Conservation (phyloP, 1,139 yeast species). For the Meyerozyma athensensis region DNA sequence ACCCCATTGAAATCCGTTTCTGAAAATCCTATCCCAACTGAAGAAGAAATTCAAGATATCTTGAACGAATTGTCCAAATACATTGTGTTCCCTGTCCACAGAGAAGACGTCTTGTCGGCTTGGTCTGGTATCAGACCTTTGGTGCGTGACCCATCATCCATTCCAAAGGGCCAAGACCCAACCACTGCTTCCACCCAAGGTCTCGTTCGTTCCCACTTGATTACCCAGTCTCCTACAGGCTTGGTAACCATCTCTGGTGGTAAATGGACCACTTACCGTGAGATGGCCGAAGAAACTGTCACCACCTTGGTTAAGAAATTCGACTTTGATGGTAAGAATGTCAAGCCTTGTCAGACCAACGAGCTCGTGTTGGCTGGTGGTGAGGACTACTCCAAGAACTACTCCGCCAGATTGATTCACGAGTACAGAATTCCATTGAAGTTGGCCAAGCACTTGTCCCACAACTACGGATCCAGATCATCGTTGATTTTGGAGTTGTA, state of each 20-base stretch:
- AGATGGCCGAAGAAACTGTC: slow-evolving; percentile 95
- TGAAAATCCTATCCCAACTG: slow-evolving; percentile 79
- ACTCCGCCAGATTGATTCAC: slow-evolving; percentile 78
- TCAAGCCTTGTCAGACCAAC: slow-evolving; percentile 62
- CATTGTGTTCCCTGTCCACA: slow-evolving; percentile 79
- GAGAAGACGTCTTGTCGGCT: slow-evolving; percentile 89
- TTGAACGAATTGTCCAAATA: slow-evolving; percentile 85
- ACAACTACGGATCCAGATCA: slow-evolving; percentile 88
- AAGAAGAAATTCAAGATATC: slow-evolving; percentile 86
- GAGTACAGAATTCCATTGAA: slow-evolving; percentile 68
- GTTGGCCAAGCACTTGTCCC: slow-evolving; percentile 78
- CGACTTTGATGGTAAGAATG: slow-evolving; percentile 31
- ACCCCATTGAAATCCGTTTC: slow-evolving; percentile 73
- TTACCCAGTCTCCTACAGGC: slow-evolving; percentile 67
- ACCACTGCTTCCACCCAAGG: slow-evolving; percentile 61
- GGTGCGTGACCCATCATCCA: slow-evolving; percentile 76
- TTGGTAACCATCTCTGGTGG: slow-evolving; percentile 93
- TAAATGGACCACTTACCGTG: slow-evolving; percentile 97
- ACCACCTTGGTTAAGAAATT: slow-evolving; percentile 61
- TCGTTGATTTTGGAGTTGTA: slow-evolving; percentile 70
- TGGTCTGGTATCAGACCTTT: slow-evolving; percentile 98
- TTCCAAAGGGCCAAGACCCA: slow-evolving; percentile 43
- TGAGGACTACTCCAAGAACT: slow-evolving; percentile 58
- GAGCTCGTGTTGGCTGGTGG: slow-evolving; percentile 71
- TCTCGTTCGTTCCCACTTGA: slow-evolving; percentile 84